Percentiles rank a stretch among this genome's conserved stretches.
These are phyloP conservation scores for Blastocystis sp. DNA, from an alignment of 352 stramenopile species.

Conservation along the genomic window DNA sequence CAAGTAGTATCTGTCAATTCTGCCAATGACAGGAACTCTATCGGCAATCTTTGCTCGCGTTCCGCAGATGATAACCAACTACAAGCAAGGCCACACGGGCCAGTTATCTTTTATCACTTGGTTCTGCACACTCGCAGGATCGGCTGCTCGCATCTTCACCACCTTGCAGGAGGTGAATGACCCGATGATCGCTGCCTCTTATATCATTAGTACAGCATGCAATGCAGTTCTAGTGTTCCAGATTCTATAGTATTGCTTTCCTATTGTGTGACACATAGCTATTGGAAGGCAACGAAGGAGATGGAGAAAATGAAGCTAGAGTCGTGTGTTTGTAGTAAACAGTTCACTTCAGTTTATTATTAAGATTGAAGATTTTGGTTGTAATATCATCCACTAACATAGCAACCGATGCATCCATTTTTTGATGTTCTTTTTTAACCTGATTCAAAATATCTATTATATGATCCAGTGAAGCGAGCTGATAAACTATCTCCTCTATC, in stretches of 20 bases:
- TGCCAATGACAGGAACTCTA: slow-evolving; percentile 38
- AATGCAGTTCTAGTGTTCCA: slow-evolving; percentile 57
- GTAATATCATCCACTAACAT: too few relatives aligned
- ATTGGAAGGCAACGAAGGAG: slow-evolving; percentile 24
- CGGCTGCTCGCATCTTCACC: slow-evolving; percentile 75
- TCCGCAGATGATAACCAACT: slow-evolving; percentile 68
- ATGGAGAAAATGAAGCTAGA: background rate
- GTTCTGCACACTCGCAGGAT: slow-evolving; percentile 75
- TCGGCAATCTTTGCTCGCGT: slow-evolving; percentile 47
- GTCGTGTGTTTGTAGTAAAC: slow-evolving; percentile 40
- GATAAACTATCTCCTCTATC: background rate
- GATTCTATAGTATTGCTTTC: slow-evolving; percentile 15
- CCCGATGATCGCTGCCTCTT: slow-evolving; percentile 40
- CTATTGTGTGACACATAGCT: background rate
- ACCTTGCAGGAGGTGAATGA: slow-evolving; percentile 69
- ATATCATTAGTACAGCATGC: slow-evolving; percentile 47
- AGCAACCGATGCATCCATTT: too few relatives aligned
- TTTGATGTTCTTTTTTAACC: too few relatives aligned
- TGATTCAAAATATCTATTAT: too few relatives aligned
- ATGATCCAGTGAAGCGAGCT: background rate
- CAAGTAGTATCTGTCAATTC: slow-evolving; percentile 30
- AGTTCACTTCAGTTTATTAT: background rate
- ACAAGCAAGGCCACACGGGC: slow-evolving; percentile 79
- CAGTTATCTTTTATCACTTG: slow-evolving; percentile 77
- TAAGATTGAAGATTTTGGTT: too few relatives aligned